A percentile compares a stretch with the other conserved stretches of the same genome.
These are phyloP conservation scores for Penicillium roqueforti DNA, from an alignment of 495 filamentous ascomycete species.

Conservation along the genomic window DNA sequence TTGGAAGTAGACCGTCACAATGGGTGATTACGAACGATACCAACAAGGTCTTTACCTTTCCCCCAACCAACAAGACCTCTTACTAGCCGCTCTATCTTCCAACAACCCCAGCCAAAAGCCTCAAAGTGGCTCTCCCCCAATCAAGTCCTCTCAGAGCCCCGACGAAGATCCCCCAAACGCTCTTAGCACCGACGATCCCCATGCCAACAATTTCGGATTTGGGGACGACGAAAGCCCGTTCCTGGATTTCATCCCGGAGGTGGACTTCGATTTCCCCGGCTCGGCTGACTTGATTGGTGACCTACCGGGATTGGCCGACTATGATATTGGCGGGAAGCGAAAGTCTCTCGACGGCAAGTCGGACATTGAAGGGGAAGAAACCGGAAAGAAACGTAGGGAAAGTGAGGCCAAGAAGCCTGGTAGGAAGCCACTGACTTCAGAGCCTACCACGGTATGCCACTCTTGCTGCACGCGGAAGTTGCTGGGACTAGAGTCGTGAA, in stretches of 20 bases:
- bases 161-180: constrained; percentile 32
- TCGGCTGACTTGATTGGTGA: constrained; percentile 69
- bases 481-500: constrained; percentile 3
- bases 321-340: constrained; percentile 56
- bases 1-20: constrained; percentile 11
- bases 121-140: constrained; percentile 23
- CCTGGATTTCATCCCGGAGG: constrained; percentile 74
- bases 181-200: constrained; percentile 41
- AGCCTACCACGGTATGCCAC: constrained; percentile 84
- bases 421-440: constrained; percentile 89
- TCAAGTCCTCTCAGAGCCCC: constrained; percentile 32
- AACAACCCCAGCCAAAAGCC: constrained; percentile 51
- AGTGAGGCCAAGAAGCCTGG: constrained; percentile 90
- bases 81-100: constrained; percentile 83
- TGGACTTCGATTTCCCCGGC: constrained; percentile 63
- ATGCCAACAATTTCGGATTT: constrained; percentile 44
- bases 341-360: constrained; percentile 76
- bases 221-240: constrained; percentile 70
- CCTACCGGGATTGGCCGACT: constrained; percentile 56
- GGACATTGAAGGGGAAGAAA: constrained; percentile 64
- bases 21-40: constrained; percentile 40
- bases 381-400: constrained; percentile 74
- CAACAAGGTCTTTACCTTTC: constrained; percentile 62
- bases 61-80: constrained; percentile 79
- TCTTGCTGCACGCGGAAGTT: not conserved